Conservation (phyloP, 1,139 yeast species). For the Arxiozyma heterogenica region DNA sequence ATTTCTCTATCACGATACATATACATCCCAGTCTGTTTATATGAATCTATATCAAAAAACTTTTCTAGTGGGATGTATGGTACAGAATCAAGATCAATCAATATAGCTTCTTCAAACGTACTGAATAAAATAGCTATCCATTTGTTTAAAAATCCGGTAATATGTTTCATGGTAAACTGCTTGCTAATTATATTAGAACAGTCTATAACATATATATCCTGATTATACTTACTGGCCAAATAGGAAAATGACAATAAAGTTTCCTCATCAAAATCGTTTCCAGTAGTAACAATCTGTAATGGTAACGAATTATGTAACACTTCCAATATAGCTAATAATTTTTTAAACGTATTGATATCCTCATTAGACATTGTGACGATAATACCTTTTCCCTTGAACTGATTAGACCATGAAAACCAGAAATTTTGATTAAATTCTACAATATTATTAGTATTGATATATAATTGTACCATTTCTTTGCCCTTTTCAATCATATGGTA, state of each 20-base stretch:
- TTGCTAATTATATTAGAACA: constrained; percentile 31
- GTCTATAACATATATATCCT: constrained; percentile 40
- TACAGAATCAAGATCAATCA: constrained; percentile 46
- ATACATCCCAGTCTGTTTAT: constrained; percentile 35
- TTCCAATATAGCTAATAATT: constrained; percentile 39
- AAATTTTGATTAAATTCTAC: constrained; percentile 14
- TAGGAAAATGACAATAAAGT: constrained; percentile 10
- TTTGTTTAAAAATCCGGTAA: constrained; percentile 39
- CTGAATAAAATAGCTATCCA: constrained; percentile 42
- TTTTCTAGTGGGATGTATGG: constrained; percentile 34
- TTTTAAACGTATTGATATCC: constrained; percentile 39
- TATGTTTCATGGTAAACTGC: constrained; percentile 29
- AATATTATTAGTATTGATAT: neutral
- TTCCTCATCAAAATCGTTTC: constrained; percentile 16
- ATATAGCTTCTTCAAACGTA: constrained; percentile 41
- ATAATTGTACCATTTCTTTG: neutral
- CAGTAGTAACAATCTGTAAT: constrained; percentile 46
- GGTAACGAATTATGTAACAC: constrained; percentile 42
- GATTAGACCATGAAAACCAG: constrained; percentile 31
- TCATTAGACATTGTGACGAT: constrained; percentile 41
- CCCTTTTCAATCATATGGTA: neutral
- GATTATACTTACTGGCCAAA: constrained; percentile 23
- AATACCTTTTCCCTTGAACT: constrained; percentile 38
- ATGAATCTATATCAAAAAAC: constrained; percentile 36
- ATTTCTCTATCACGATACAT: constrained; percentile 38